Percentiles rank a stretch among this genome's conserved stretches.
These are phyloP conservation scores for Actinomucor elegans DNA, from an alignment of 371 early-diverging fungal genomes.

Conservation along the genomic window DNA sequence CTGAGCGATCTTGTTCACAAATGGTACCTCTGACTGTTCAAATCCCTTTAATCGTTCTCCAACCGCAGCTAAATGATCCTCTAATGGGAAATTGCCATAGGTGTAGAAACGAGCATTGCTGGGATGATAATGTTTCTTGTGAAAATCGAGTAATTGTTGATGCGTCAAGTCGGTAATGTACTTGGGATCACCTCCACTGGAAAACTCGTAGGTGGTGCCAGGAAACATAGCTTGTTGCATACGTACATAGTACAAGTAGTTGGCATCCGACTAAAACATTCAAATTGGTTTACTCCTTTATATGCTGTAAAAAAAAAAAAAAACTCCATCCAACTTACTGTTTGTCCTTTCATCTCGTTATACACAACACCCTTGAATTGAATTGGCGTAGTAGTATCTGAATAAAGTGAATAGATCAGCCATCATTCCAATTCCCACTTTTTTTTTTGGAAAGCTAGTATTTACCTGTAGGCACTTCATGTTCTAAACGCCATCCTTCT, in stretches of 20 bases:
- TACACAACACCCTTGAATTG: slow-evolving; percentile 93
- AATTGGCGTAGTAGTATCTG: slow-evolving; percentile 54
- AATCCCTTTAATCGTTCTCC: slow-evolving; percentile 53
- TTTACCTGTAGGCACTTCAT: slow-evolving; percentile 70
- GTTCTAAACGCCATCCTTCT: slow-evolving; percentile 96
- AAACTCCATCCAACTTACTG: slow-evolving; percentile 59
- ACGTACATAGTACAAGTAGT: slow-evolving; percentile 73
- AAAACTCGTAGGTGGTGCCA: slow-evolving; percentile 77
- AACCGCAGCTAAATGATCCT: slow-evolving; percentile 71
- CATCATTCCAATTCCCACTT: not conserved
- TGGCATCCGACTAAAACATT: slow-evolving; percentile 71
- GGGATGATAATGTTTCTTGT: slow-evolving; percentile 85
- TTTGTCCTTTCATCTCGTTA: slow-evolving; percentile 97
- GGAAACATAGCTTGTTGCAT: slow-evolving; percentile 85
- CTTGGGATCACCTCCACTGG: slow-evolving; percentile 93
- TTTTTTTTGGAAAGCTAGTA: not conserved
- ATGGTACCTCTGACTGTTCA: slow-evolving; percentile 33
- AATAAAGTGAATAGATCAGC: not conserved
- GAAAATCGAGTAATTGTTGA: slow-evolving; percentile 80
- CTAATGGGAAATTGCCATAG: slow-evolving; percentile 86
- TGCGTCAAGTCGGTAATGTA: slow-evolving; percentile 86
- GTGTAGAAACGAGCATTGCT: slow-evolving; percentile 88
- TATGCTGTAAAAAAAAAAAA: no score
- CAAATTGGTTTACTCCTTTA: no score
- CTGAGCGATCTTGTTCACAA: slow-evolving; percentile 53